These are phyloP conservation scores for Gloeopeniophorella convolvens DNA, from an alignment of 768 basidiomycete genomes.

Conservation along the genomic window DNA sequence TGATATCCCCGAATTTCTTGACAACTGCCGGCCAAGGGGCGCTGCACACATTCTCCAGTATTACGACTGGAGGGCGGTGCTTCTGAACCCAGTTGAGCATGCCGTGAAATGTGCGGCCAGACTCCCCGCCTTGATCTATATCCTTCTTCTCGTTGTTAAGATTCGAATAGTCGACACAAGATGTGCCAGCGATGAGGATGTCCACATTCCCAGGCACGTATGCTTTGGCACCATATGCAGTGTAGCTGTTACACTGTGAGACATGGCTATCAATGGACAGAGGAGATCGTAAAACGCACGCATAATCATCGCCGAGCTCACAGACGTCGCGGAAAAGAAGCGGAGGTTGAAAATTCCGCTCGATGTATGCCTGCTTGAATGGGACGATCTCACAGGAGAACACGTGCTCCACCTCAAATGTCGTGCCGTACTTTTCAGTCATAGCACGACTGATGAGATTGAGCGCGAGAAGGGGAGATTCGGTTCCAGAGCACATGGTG, in stretches of 20 bases:
- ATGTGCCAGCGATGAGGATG: slow-evolving; percentile 87
- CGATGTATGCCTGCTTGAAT: slow-evolving; percentile 96
- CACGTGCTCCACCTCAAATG: slow-evolving; percentile 78
- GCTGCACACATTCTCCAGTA: slow-evolving; percentile 88
- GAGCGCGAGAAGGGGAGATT: slow-evolving; percentile 87
- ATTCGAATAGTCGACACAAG: slow-evolving; percentile 96
- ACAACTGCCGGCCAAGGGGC: slow-evolving; percentile 84
- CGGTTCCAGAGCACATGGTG: slow-evolving; percentile 97
- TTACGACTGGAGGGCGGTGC: slow-evolving; percentile 85
- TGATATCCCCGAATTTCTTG: slow-evolving; percentile 63
- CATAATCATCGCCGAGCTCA: slow-evolving; percentile 72
- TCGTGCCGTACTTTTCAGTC: slow-evolving; percentile 54
- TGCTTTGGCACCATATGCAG: slow-evolving; percentile 83
- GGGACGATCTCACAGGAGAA: slow-evolving; percentile 98
- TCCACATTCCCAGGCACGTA: slow-evolving; percentile 89
- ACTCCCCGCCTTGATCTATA: slow-evolving; percentile 86
- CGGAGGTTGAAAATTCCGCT: slow-evolving; percentile 91
- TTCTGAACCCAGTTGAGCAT: slow-evolving; percentile 91
- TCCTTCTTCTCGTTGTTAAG: slow-evolving; percentile 90
- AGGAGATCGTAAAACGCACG: slow-evolving; percentile 40
- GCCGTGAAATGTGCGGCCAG: slow-evolving; percentile 87
- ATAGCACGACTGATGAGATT: slow-evolving; percentile 77
- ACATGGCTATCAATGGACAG: slow-evolving; percentile 3
- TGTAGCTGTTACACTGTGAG: slow-evolving; percentile 48
- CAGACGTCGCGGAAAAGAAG: slow-evolving; percentile 91